Base-by-base conservation (phyloP, 2,329 filamentous ascomycete genomes). In the Exophiala xenobiotica region DNA sequence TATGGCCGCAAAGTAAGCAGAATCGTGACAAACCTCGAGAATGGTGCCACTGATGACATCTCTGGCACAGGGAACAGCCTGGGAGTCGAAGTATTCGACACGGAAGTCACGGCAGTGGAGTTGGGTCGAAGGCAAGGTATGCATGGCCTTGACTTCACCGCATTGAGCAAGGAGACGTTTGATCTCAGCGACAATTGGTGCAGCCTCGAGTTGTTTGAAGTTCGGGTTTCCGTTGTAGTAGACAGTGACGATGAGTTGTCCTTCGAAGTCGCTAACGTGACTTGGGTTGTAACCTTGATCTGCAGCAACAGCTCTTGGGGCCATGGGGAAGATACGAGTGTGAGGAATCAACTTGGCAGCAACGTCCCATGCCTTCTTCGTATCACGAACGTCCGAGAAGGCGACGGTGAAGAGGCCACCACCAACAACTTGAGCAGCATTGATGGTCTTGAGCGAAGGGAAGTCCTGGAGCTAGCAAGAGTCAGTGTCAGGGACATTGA, bases 301-400 rank as follows among this genome's bases (percentile, higher is more conserved):
- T 23, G 61, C 57, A 8, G 68, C 65, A 64, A 77, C 77, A 14
- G 78, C 72, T 22, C 66, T 68, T 2, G 74, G 70, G 6, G 68
- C 67, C 22, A 82, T 66, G 43, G 74, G 74, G 38, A 69, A 66
- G 14, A 74, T 68, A 40, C 65, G 63, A 79, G 80, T 84, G 26
- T 70, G 68, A 8, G 72, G 67, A 39, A 70, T 69, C 26, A 70
- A 65, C 14, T 74, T 59, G 1, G 71, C 68, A 22, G 79, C 64
- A 44, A 76, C 77, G 9, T 75, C 68, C 49, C 75, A 70, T 6
- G 78, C 74, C 24, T 73, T 71, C 46, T 73, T 77, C 5, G 83
- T 75, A 64, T 86, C 82, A 43, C 80, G 75, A 43, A 85, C 77
- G 60, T 87, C 83, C 5, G 74, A 69, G 59, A 86, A 84, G 3